Evolutionary conservation across 495 filamentous ascomycete species (phyloP).

Genomic region (Aspergillus heteromorphus): DNA sequence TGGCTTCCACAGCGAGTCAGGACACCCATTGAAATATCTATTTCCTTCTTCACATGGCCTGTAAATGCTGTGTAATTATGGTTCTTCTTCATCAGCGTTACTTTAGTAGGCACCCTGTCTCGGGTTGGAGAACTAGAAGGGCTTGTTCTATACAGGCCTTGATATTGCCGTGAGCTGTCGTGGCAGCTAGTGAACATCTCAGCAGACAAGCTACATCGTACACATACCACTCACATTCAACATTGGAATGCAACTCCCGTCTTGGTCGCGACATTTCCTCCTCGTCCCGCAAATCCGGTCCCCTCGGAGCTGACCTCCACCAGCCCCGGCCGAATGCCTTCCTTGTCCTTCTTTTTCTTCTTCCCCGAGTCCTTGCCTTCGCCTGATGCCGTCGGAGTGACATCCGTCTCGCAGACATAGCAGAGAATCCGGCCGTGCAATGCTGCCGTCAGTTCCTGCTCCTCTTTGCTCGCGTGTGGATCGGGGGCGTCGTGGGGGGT

Average conservation of each 20-base stretch:
- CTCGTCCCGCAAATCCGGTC: conserved; percentile 86
- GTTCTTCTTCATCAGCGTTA: too few species aligned
- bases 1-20: too few species aligned
- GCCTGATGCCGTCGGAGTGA: conserved; percentile 36
- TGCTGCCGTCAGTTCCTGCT: conserved; percentile 37
- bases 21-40: too few species aligned
- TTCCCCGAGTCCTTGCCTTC: conserved; percentile 22
- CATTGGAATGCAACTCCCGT: conserved; percentile 81
- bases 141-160: too few species aligned
- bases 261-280: conserved; percentile 76
- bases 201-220: too few species aligned
- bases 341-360: conserved; percentile 45
- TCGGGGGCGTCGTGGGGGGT: conserved; percentile 53
- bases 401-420: conserved; percentile 82
- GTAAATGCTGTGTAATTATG: too few species aligned
- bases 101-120: too few species aligned
- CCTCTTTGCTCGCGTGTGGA: conserved; percentile 57
- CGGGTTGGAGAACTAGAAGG: too few species aligned
- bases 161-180: too few species aligned
- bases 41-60: too few species aligned
- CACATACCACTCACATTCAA: conserved; percentile 27
- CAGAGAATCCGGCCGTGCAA: conserved; percentile 52
- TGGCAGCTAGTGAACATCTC: too few species aligned
- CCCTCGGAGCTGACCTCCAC: conserved; percentile 85
- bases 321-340: conserved; percentile 62